Base-by-base conservation (phyloP, 2,329 filamentous ascomycete species). In the Cladorrhinum sp. region DNA sequence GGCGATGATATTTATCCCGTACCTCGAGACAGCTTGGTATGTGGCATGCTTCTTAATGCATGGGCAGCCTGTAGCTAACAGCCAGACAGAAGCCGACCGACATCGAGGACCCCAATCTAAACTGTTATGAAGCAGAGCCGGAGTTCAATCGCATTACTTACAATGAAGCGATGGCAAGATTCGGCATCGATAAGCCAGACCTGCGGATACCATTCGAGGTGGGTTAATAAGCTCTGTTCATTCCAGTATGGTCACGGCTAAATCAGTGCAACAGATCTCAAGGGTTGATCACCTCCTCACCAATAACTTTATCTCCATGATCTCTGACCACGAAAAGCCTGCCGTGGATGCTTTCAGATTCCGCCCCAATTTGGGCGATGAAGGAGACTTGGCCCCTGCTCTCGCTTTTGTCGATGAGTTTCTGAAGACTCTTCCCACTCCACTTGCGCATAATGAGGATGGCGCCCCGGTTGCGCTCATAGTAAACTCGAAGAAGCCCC, bases 161-260 rank as follows among this genome's bases (percentile, higher is more conserved):
- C 70, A 74, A 89, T 30, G 80, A 90, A 42, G 89, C 89, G 18
- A 98, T 99, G 87, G 77, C 82, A 1, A 79, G 76, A 2, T 96
- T 93, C 70, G 95, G 95, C 10, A 90, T 86, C 3, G 95, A 99
- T 74, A 99, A 99, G 74, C 95, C 95, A 3, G 95, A 99, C 71
- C 77, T 94, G 9, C 86, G 95, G 18, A 88, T 93, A 39, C 83
- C 85, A 1, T 87, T 86, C 24, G 76, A 84, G 69, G 87, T 90
- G 72, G 57, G 79, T 8, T 46, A 10, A 21, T 8, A 7, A 4
- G 42, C 10, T 46, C 8, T 9, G 3, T 46, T 9, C 4, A 1
- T 5, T 12, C 6, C 2, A 3, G 1, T 21, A 28, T 21, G 5
- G 3, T 48, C 1, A 0, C 16, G 10, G 12, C 63, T 67, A 18